A percentile compares a stretch with the other conserved stretches of the same genome.
Evolutionary conservation across 306 rosid genomes (phyloP).

Genomic region (Chamaecrista fasciculata): DNA sequence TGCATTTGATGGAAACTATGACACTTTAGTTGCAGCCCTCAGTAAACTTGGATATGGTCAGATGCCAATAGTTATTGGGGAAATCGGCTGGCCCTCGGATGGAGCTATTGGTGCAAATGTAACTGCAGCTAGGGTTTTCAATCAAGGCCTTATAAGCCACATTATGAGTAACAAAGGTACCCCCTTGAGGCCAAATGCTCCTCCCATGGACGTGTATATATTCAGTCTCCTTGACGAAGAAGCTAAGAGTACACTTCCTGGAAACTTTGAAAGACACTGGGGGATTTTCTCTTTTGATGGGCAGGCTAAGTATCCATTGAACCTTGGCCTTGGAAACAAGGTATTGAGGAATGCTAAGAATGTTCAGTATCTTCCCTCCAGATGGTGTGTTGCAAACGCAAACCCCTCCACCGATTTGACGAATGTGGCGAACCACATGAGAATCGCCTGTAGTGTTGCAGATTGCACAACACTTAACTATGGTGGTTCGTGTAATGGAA

Average conservation of each 20-base stretch:
- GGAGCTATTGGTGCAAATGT: conserved; percentile 75
- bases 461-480: conserved; percentile 78
- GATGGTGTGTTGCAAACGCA: conserved; percentile 85
- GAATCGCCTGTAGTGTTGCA: conserved; percentile 71
- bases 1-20: conserved; percentile 69
- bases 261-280: conserved; percentile 84
- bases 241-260: conserved; percentile 71
- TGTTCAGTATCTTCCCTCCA: conserved; percentile 70
- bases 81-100: conserved; percentile 86
- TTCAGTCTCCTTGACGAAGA: conserved; percentile 74
- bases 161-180: conserved; percentile 64
- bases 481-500: conserved; percentile 77
- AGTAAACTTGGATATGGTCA: conserved; percentile 72
- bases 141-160: conserved; percentile 73
- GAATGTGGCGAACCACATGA: conserved; percentile 59
- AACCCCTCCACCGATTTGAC: conserved; percentile 51
- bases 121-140: conserved; percentile 72
- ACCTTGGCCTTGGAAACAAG: conserved; percentile 69
- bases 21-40: conserved; percentile 62
- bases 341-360: conserved; percentile 62
- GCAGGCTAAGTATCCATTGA: conserved; percentile 66
- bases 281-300: conserved; percentile 83
- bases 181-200: conserved; percentile 62
- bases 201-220: conserved; percentile 67
- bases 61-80: conserved; percentile 75